phyloP scores from a whole-genome alignment of 2,329 filamentous ascomycete genomes.

The Ambrosiella beaveri region DNA sequence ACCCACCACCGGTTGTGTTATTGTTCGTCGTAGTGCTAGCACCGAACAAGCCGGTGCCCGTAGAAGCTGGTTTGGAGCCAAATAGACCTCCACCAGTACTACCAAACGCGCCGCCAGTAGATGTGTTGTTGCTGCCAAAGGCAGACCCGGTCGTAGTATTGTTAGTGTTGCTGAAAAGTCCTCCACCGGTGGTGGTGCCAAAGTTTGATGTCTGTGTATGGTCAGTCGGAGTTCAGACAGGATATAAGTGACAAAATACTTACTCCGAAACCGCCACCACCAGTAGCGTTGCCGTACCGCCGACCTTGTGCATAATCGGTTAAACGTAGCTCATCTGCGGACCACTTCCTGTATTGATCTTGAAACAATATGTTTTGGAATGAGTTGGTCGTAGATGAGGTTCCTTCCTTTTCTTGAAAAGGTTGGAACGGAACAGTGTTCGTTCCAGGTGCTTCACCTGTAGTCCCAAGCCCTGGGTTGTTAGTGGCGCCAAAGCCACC shows the following conservation, averaged over 20 bases:
- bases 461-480: slow-evolving; percentile 34
- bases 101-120: slow-evolving; percentile 14
- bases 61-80: slow-evolving; percentile 19
- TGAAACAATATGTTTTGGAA: slow-evolving; percentile 71
- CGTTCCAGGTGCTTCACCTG: slow-evolving; percentile 50
- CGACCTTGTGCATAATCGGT: slow-evolving; percentile 81
- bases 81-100: slow-evolving; percentile 22
- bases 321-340: slow-evolving; percentile 65
- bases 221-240: slow-evolving; percentile 18
- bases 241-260: slow-evolving; percentile 28
- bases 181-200: slow-evolving; percentile 19
- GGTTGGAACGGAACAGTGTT: slow-evolving; percentile 51
- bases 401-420: slow-evolving; percentile 55
- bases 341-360: slow-evolving; percentile 73
- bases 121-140: slow-evolving; percentile 17
- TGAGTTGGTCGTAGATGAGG: slow-evolving; percentile 36
- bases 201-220: slow-evolving; percentile 20
- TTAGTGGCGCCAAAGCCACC: slow-evolving; percentile 26
- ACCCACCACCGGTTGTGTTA: slow-evolving; percentile 16
- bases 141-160: slow-evolving; percentile 16
- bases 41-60: slow-evolving; percentile 27
- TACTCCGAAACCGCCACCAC: slow-evolving; percentile 70
- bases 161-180: slow-evolving; percentile 24
- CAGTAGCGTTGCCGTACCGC: slow-evolving; percentile 64
- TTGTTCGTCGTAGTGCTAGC: slow-evolving; percentile 11